A percentile compares a stretch with the other conserved stretches of the same genome.
Conservation (phyloP, 257 asterid genomes). For the Schizonepeta tenuifolia region DNA sequence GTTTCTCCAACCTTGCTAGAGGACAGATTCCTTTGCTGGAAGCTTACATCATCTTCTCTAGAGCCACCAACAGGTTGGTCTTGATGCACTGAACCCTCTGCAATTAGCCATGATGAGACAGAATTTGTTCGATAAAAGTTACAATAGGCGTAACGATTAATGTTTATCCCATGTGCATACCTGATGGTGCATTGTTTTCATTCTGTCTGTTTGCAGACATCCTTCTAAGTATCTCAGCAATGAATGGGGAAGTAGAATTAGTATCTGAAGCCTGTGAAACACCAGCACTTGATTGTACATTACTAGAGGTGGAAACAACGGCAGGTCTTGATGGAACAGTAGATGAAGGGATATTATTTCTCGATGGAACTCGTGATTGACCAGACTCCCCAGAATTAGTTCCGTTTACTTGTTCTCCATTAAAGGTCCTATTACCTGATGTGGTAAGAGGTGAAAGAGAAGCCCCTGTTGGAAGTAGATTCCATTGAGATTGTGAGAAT, state of each 20-base stretch:
- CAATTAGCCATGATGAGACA: conserved; percentile 37
- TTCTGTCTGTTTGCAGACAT: conserved; percentile 37
- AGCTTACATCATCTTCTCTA: conserved; percentile 37
- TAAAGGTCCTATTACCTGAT: conserved; percentile 50
- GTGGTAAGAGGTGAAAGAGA: conserved; percentile 52
- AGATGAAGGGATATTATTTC: conserved; percentile 38
- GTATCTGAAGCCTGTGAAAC: conserved; percentile 43
- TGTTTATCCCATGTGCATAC: conserved; percentile 33
- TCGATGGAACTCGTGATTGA: conserved; percentile 52
- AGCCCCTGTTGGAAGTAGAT: conserved; percentile 46
- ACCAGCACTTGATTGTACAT: conserved; percentile 42
- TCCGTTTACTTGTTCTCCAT: conserved; percentile 48
- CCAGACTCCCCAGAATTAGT: conserved; percentile 52
- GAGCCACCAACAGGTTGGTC: conserved; percentile 43
- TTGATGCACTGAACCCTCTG: conserved; percentile 48
- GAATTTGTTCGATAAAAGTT: conserved; percentile 20
- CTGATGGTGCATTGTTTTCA: conserved; percentile 43
- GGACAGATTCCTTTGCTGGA: conserved; percentile 28
- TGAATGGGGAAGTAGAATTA: conserved; percentile 35
- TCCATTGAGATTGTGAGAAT: conserved; percentile 19
- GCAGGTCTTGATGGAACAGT: conserved; percentile 50
- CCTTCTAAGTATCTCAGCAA: conserved; percentile 45
- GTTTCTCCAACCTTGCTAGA: conserved; percentile 28
- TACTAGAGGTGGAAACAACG: conserved; percentile 45
- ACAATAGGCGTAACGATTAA: not conserved